Base-by-base conservation (phyloP, 495 filamentous ascomycete species). In the Neurospora sp. region DNA sequence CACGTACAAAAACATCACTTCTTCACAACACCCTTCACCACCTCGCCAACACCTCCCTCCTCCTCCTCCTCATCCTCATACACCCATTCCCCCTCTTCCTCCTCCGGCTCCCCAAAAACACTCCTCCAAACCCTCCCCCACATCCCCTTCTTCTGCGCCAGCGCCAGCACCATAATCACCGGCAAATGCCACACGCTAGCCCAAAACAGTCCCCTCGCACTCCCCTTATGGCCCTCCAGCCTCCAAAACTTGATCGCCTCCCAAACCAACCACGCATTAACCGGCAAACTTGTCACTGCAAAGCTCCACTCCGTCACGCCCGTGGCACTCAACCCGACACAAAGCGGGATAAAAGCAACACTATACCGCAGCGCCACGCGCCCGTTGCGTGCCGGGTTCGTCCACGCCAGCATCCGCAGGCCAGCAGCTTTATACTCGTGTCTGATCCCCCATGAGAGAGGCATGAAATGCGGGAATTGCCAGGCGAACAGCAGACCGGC, bases 401-500 rank as follows among this genome's bases (percentile, higher is more conserved):
- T 88, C 93, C 94, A 98, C 72, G 85, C 88, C 31, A 98, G 88
- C 96, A 99, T 99, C 74, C 91, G 85, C 81, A 98, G 93, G 0
- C 96, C 96, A 0, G 94, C 96, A 8, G 85, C 84, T 75, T 89
- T 90, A 83, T 99, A 99, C 77, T 99, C 96, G 2, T 97, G 92
- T 9, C 93, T 86, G 72, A 98, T 96, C 11, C 88, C 83, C 87
- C 93, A 96, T 31, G 91, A 94, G 11, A 99, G 85, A 0, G 94
- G 90, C 85, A 97, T 98, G 85, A 99, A 99, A 80, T 99, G 96
- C 15, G 96, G 93, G 78, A 98, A 98, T 80, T 99, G 96, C 96
- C 96, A 99, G 2, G 94, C 92, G 73, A 97, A 96, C 8, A 99
- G 84, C 39, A 98, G 83, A 0, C 87, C 89, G 6, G 92, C 96